Conservation (phyloP, 164 flowering plant species). For the Litsea cubeba region DNA sequence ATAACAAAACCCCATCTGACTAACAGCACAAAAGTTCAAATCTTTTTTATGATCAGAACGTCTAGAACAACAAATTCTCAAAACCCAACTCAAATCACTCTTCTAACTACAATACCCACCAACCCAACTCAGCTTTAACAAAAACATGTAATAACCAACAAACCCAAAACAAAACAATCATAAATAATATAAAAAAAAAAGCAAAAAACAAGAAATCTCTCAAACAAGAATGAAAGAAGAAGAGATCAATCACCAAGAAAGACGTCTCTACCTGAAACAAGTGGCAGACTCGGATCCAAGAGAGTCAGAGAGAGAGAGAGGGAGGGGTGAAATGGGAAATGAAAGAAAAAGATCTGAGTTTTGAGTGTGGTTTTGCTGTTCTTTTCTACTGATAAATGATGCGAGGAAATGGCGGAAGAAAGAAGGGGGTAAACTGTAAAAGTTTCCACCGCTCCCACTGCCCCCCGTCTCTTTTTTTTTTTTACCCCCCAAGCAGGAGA, state of each 20-base stretch:
- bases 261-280: not conserved
- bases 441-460: not conserved
- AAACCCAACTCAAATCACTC: too few relatives aligned
- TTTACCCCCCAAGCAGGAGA: not conserved
- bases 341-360: too few relatives aligned
- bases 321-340: too few relatives aligned
- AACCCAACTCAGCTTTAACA: not conserved
- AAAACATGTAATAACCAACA: not conserved
- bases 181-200: not conserved
- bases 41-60: too few relatives aligned
- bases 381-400: not conserved
- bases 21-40: too few relatives aligned
- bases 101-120: not conserved
- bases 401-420: not conserved
- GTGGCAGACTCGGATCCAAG: conserved; percentile 4
- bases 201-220: not conserved
- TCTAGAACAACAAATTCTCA: too few relatives aligned
- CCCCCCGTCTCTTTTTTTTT: too few relatives aligned
- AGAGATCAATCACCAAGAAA: not conserved
- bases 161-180: not conserved
- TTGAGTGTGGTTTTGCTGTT: too few relatives aligned
- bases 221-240: not conserved
- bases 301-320: not conserved
- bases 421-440: not conserved
- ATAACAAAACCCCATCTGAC: too few relatives aligned